Evolutionary conservation across 2,329 filamentous ascomycete species (phyloP).

Genomic region (Lachnellula occidentalis): DNA sequence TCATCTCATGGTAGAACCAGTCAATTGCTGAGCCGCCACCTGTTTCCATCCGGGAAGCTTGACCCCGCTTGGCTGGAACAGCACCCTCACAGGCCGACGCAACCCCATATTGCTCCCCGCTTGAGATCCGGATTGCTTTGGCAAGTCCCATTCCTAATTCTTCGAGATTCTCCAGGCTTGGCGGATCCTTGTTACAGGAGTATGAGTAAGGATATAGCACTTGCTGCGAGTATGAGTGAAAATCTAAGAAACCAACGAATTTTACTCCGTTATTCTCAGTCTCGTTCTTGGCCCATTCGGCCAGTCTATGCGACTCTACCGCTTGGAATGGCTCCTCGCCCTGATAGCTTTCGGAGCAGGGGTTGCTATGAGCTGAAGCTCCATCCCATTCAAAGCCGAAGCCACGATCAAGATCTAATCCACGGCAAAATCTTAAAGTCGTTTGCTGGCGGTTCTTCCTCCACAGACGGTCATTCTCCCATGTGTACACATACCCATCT

Average conservation of each 20-base stretch:
- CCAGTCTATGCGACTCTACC: conserved; percentile 68
- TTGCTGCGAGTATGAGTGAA: conserved; percentile 94
- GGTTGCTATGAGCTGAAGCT: conserved; percentile 60
- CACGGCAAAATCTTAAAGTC: conserved; percentile 73
- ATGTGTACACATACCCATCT: conserved; percentile 91
- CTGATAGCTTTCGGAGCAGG: conserved; percentile 86
- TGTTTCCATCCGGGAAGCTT: conserved; percentile 54
- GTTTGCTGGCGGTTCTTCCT: conserved; percentile 89
- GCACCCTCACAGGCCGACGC: conserved; percentile 84
- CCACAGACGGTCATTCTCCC: conserved; percentile 89
- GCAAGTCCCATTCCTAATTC: conserved; percentile 84
- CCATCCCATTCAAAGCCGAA: conserved; percentile 84
- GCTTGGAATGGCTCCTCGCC: conserved; percentile 80
- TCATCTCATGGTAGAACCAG: conserved; percentile 88
- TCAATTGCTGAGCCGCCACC: conserved; percentile 84
- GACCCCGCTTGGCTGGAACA: conserved; percentile 35
- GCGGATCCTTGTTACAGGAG: conserved; percentile 71
- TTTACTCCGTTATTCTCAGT: conserved; percentile 63
- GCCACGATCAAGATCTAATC: conserved; percentile 81
- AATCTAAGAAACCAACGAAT: conserved; percentile 81
- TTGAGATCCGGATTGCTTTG: conserved; percentile 80
- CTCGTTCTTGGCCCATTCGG: conserved; percentile 78
- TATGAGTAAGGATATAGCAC: conserved; percentile 90
- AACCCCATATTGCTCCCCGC: conserved; percentile 70
- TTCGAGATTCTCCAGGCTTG: conserved; percentile 84